phyloP scores from a whole-genome alignment of 108 stramenopile genomes.

The Nitzschia putrida region DNA sequence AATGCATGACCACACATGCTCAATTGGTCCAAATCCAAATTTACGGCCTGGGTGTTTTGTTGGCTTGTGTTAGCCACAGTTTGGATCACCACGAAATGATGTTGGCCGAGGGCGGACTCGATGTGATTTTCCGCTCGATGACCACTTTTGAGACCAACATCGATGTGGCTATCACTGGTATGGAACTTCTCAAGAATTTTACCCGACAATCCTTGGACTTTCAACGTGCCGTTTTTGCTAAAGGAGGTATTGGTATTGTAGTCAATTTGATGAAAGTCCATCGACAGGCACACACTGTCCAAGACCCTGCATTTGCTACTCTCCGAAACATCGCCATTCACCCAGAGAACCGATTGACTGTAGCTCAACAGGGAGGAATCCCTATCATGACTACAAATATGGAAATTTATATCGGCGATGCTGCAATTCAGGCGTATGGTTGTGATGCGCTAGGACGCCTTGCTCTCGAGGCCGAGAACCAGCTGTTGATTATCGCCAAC shows the following conservation, averaged over 20 bases:
- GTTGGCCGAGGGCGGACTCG: constrained; percentile 30
- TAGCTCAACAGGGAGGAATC: constrained; percentile 24
- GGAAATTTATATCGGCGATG: constrained; percentile 21
- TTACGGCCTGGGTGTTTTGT: constrained; percentile 22
- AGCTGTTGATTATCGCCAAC: constrained; percentile 1
- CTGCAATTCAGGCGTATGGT: constrained; percentile 41
- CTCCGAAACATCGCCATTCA: constrained; percentile 41
- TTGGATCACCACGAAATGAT: constrained; percentile 36
- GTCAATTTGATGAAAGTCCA: constrained; percentile 30
- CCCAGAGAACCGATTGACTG: constrained; percentile 29
- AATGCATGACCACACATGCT: constrained; percentile 28
- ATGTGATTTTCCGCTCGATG: constrained; percentile 34
- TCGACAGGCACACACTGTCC: constrained; percentile 28
- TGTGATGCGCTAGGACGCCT: constrained; percentile 39
- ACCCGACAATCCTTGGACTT: constrained; percentile 39
- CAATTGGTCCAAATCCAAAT: constrained; percentile 24
- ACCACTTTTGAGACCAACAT: constrained; percentile 22
- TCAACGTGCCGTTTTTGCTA: constrained; percentile 43
- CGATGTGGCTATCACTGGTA: constrained; percentile 19
- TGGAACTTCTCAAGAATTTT: constrained; percentile 37
- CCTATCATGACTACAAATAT: constrained; percentile 25
- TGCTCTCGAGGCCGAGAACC: constrained; percentile 13
- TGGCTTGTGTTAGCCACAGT: constrained; percentile 18
- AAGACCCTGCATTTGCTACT: constrained; percentile 40
- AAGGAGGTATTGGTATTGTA: constrained; percentile 40